Evolutionary conservation across 768 basidiomycete genomes (phyloP).

Genomic region (Psilocybe sp.): DNA sequence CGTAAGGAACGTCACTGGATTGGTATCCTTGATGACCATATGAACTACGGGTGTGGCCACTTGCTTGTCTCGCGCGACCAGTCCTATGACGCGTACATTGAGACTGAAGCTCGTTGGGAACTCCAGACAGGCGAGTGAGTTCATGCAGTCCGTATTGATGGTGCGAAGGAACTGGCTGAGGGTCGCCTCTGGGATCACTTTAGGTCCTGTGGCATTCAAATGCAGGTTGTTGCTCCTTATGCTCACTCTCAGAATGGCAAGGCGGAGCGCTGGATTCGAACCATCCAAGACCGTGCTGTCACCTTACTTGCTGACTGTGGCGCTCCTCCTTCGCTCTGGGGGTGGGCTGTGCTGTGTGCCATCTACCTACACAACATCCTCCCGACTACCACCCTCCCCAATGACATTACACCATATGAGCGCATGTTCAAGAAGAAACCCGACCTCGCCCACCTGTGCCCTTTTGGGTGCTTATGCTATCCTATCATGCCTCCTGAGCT

Average conservation of each 20-base stretch:
- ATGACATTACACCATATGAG: neutral
- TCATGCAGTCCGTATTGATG: neutral
- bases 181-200: neutral
- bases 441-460: neutral
- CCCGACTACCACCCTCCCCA: neutral
- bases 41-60: too few species aligned
- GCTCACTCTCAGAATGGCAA: neutral
- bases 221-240: neutral
- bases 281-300: neutral
- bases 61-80: too few species aligned
- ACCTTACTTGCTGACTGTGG: neutral
- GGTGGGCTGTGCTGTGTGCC: constrained; percentile 4
- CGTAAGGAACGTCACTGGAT: neutral
- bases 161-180: neutral
- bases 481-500: neutral
- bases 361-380: neutral
- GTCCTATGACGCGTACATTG: too few species aligned
- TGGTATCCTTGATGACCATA: neutral
- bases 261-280: neutral
- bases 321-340: neutral
- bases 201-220: neutral
- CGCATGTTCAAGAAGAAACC: neutral
- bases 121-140: too few species aligned
- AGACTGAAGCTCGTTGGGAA: too few species aligned
- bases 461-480: constrained; percentile 1